Base-by-base conservation (phyloP, 2,329 filamentous ascomycete species). In the Apiospora malaysiana region DNA sequence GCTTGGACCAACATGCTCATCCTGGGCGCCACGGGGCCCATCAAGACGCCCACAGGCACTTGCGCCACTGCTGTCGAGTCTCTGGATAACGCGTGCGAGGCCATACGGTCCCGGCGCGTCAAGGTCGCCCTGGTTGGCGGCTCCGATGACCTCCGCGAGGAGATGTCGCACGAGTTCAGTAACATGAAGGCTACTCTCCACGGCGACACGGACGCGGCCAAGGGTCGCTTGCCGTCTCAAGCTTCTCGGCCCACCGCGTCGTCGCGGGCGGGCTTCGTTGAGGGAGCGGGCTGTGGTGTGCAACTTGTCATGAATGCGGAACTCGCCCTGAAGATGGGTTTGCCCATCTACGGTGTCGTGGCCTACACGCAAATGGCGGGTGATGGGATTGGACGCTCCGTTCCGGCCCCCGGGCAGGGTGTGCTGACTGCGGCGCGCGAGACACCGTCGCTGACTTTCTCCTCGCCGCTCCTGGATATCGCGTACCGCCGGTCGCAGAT, bases 151-250 rank as follows among this genome's bases (percentile, higher is more conserved):
- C 97, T 99, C 86, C 94, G 97, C 79, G 96, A 98, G 85, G 96
- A 99, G 85, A 96, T 96, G 68, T 98, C 96, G 1, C 98, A 97
- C 80, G 96, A 99, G 83, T 99, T 99, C 81, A 96, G 95, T 86
- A 98, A 98, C 87, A 99, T 99, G 96, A 97, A 97, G 85, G 96
- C 96, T 71, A 99, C 96, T 70, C 97, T 94, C 88, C 98, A 98
- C 80, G 95, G 95, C 32, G 92, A 97, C 72, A 94, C 98, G 76
- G 96, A 99, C 82, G 93, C 98, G 77, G 94, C 91, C 10, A 95
- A 98, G 78, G 96, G 96, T 66, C 93, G 96, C 75, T 98, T 95
- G 68, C 95, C 96, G 12, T 90, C 91, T 82, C 96, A 99, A 84
- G 99, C 99, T 96, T 99, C 96, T 43, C 92, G 96, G 21, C 37